Conservation (phyloP, 371 early-diverging fungal species). For the Thermomucor indicae-seudaticae region DNA sequence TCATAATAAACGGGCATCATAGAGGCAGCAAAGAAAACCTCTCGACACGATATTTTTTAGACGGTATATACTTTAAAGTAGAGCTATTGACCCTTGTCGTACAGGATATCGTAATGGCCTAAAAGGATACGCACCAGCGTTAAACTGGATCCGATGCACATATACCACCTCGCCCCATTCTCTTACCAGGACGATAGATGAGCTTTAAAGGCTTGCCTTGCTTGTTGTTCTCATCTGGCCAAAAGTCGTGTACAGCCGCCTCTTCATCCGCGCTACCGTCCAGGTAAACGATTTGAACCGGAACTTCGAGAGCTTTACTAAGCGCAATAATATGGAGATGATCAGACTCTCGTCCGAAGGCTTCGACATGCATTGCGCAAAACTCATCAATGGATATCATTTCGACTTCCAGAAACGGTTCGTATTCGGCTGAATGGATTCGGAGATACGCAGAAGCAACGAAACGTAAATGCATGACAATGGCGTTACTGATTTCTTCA, state of each 20-base stretch:
- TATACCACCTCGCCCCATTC: slow-evolving; percentile 4
- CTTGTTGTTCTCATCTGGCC: slow-evolving; percentile 34
- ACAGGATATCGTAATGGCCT: slow-evolving; percentile 68
- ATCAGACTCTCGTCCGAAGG: slow-evolving; percentile 71
- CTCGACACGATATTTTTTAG: slow-evolving; percentile 1
- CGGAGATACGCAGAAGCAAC: slow-evolving; percentile 66
- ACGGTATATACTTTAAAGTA: not conserved
- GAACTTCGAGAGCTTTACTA: slow-evolving; percentile 52
- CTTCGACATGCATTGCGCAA: slow-evolving; percentile 63
- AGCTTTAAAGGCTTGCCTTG: slow-evolving; percentile 25
- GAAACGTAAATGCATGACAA: slow-evolving; percentile 66
- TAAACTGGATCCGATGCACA: too few relatives aligned
- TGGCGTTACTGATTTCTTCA: slow-evolving; percentile 61
- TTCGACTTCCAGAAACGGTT: slow-evolving; percentile 60
- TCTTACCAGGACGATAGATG: slow-evolving; percentile 43
- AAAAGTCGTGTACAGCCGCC: slow-evolving; percentile 51
- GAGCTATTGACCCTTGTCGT: slow-evolving; percentile 10
- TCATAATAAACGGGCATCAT: too few relatives aligned
- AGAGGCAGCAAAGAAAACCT: too few relatives aligned
- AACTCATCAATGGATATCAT: slow-evolving; percentile 60
- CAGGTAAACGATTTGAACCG: slow-evolving; percentile 62
- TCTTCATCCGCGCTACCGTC: slow-evolving; percentile 49
- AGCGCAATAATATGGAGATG: slow-evolving; percentile 67
- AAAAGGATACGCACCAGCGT: slow-evolving; percentile 19
- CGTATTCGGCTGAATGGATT: slow-evolving; percentile 60